A percentile compares a stretch with the other conserved stretches of the same genome.
These are phyloP conservation scores for Drosera capensis DNA, from an alignment of 148 eudicot genomes.

Conservation along the genomic window DNA sequence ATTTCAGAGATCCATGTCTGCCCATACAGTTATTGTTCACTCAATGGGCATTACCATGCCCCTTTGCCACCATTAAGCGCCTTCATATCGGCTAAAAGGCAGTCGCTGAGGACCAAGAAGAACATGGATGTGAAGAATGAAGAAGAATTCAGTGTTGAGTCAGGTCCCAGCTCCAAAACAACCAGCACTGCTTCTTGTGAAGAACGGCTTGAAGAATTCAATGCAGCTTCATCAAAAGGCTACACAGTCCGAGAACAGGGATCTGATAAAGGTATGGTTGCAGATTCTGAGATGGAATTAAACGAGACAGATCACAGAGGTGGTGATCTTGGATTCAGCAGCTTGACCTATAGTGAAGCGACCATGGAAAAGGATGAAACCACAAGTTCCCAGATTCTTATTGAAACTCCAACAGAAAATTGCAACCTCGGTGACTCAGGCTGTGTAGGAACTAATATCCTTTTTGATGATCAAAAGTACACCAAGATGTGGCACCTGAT, in stretches of 20 bases:
- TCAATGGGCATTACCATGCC: conserved; percentile 45
- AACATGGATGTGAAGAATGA: conserved; percentile 21
- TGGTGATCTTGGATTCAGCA: background rate
- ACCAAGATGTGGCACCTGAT: conserved; percentile 76
- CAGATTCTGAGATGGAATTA: background rate
- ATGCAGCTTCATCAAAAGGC: too few species aligned
- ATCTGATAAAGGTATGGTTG: too few species aligned
- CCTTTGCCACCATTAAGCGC: conserved; percentile 33
- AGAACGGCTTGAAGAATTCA: too few species aligned
- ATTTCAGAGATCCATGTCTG: conserved; percentile 41
- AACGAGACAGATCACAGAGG: background rate
- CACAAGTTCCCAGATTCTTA: background rate
- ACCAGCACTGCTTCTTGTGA: background rate
- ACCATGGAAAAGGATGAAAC: conserved; percentile 1
- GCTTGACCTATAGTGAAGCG: background rate
- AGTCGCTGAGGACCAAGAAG: conserved; percentile 18
- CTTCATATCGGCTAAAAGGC: conserved; percentile 32
- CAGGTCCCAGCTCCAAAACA: too few species aligned
- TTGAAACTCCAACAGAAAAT: conserved; percentile 9
- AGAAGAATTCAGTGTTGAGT: conserved; percentile 5
- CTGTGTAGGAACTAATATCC: conserved; percentile 11
- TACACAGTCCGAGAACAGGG: too few species aligned
- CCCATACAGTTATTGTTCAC: conserved; percentile 67
- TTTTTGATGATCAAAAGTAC: conserved; percentile 31
- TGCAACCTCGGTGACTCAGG: conserved; percentile 6